Conservation (phyloP, 1,139 yeast species). For the Geotrichum reessii region DNA sequence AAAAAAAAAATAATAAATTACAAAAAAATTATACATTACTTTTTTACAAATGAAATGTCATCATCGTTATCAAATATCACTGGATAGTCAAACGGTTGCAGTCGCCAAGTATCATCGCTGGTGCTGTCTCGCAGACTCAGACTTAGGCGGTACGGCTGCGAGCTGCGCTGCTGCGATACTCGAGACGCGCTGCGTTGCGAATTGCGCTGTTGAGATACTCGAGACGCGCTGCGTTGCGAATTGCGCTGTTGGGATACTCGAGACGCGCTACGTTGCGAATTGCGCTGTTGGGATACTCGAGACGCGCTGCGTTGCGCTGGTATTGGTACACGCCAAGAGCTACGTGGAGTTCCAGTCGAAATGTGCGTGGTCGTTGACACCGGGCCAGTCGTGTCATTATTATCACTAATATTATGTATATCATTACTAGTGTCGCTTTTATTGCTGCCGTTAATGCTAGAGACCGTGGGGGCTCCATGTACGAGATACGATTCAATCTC, state of each 20-base stretch:
- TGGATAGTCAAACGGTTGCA: slow-evolving; percentile 12
- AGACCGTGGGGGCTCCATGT: too few species aligned
- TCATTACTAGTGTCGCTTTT: neutral
- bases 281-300: neutral
- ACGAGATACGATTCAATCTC: slow-evolving; percentile 12
- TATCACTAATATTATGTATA: neutral
- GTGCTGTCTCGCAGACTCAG: neutral
- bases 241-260: neutral
- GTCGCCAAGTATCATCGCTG: slow-evolving; percentile 2
- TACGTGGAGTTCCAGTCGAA: neutral
- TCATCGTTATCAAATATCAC: slow-evolving; percentile 9
- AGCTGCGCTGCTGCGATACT: neutral
- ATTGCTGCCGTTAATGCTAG: neutral
- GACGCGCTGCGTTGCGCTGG: neutral
- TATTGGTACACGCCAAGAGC: neutral
- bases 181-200: neutral
- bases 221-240: neutral
- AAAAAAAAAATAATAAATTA: neutral
- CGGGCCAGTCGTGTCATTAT: neutral
- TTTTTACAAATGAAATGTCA: slow-evolving; percentile 11
- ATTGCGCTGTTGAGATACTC: neutral
- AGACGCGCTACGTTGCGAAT: neutral
- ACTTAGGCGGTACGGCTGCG: neutral
- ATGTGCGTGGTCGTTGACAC: neutral
- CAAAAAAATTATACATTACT: neutral